Base-by-base conservation (phyloP, 2,329 filamentous ascomycete species). In the Ophiocordyceps australis region DNA sequence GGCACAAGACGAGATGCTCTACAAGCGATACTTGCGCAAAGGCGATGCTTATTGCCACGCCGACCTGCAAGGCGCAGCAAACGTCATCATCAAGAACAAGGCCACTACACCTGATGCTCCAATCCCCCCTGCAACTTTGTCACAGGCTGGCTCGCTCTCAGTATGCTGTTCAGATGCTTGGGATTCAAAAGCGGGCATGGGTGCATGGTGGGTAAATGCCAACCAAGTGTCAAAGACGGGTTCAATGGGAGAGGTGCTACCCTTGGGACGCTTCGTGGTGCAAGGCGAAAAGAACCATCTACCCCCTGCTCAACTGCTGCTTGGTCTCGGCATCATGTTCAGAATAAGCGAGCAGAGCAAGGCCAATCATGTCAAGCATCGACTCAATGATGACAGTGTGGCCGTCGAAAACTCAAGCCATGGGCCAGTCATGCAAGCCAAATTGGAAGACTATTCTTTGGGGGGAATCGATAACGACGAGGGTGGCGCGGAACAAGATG, bases 171-270 rank as follows among this genome's bases (percentile, higher is more conserved):
- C 83, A 2, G 75, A 62, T 29, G 89, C 86, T 0, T 98, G 89
- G 89, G 89, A 95, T 32, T 86, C 80, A 2, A 98, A 98, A 49
- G 86, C 86, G 7, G 71, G 82, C 11, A 92, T 95, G 79, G 76
- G 79, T 12, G 85, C 86, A 7, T 98, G 81, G 76, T 98, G 89
- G 89, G 86, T 91, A 1, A 73, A 75, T 33, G 76, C 80, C 3
- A 74, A 86, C 28, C 85, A 95, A 46, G 81, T 98, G 0, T 82
- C 79, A 8, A 95, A 95, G 52, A 80, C 72, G 18, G 74, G 77
- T 0, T 62, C 73, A 1, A 71, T 67, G 0, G 86, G 86, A 14
- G 85, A 91, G 36, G 86, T 80, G 38, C 52, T 98, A 6, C 66
- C 73, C 0, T 60, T 67, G 0, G 89, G 86, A 12, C 69, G 69